These are phyloP conservation scores for Hemisphaericaspora subhashii DNA, from an alignment of 1,139 yeast genomes.

Conservation along the genomic window DNA sequence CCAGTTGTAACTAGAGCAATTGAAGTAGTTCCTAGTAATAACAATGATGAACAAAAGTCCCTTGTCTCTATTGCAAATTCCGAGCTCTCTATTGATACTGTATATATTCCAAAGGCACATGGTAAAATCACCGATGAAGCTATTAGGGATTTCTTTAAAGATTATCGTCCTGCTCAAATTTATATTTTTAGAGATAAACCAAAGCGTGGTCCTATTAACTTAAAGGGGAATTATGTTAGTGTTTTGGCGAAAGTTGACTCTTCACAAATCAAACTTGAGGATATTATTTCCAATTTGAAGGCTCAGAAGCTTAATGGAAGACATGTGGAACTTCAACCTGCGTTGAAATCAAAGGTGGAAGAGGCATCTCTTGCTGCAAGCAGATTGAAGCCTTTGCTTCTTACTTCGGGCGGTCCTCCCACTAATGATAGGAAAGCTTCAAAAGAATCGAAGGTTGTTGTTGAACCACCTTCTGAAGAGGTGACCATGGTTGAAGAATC, in stretches of 20 bases:
- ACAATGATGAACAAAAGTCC: not conserved
- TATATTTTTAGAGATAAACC: conserved; percentile 40
- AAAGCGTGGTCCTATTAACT: conserved; percentile 13
- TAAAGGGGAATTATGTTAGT: conserved; percentile 31
- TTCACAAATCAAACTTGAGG: conserved; percentile 36
- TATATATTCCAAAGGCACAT: conserved; percentile 52
- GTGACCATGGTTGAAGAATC: not conserved
- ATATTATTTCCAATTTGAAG: conserved; percentile 42
- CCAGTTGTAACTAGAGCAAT: not conserved
- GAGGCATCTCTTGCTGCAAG: conserved; percentile 38
- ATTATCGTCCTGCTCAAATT: conserved; percentile 47
- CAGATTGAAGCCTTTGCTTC: conserved; percentile 4
- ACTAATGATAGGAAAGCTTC: not conserved
- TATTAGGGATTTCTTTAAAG: conserved; percentile 43
- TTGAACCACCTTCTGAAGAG: not conserved
- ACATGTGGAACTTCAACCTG: conserved; percentile 37
- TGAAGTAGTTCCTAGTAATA: not conserved
- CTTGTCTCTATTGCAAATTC: not conserved
- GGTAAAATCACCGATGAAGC: conserved; percentile 39
- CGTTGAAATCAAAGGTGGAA: conserved; percentile 39
- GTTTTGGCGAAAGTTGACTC: conserved; percentile 56
- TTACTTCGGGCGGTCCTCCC: not conserved
- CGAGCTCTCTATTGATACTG: conserved; percentile 43
- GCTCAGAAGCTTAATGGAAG: conserved; percentile 29
- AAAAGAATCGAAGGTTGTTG: no score